Conservation (phyloP, 768 basidiomycete genomes). For the Suillus sp. region DNA sequence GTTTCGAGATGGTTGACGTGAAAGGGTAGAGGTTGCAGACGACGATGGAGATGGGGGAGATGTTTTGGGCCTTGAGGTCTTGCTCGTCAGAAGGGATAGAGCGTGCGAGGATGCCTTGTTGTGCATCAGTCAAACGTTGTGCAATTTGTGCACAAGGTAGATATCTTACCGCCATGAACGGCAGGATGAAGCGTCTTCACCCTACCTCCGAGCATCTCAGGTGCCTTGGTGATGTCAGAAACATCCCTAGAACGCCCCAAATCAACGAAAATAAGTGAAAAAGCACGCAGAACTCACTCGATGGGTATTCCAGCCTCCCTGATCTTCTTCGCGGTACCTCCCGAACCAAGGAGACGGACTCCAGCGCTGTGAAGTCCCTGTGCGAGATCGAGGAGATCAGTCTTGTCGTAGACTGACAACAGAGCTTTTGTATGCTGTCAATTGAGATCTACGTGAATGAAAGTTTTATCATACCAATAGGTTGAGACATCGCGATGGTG, state of each 20-base stretch:
- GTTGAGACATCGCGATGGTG: conserved; percentile 28
- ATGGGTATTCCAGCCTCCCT: conserved; percentile 90
- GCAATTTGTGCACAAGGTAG: conserved; percentile 3
- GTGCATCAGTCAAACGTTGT: conserved; percentile 7
- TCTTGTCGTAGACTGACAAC: conserved; percentile 96
- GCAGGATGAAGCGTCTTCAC: conserved; percentile 99
- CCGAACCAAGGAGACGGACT: conserved; percentile 89
- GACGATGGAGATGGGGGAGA: conserved; percentile 93
- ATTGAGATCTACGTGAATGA: background rate
- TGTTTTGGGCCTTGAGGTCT: conserved; percentile 81
- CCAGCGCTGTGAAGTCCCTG: conserved; percentile 79
- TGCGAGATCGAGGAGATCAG: conserved; percentile 85
- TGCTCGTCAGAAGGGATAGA: conserved; percentile 86
- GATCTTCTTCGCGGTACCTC: conserved; percentile 97
- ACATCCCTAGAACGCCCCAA: conserved; percentile 70
- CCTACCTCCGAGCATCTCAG: conserved; percentile 97
- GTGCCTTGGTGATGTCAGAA: conserved; percentile 94
- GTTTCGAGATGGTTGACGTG: conserved; percentile 84
- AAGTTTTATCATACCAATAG: conserved; percentile 27
- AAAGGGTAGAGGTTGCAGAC: conserved; percentile 99
- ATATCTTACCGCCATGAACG: conserved; percentile 84
- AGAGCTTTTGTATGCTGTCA: conserved; percentile 55
- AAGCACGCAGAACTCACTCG: conserved; percentile 58
- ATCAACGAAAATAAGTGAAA: conserved; percentile 16
- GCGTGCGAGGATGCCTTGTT: conserved; percentile 88